Evolutionary conservation across 2,329 filamentous ascomycete genomes (phyloP), one percentile per base, ranked within the genome.

Genomic region (Blumeriella jaapii): DNA sequence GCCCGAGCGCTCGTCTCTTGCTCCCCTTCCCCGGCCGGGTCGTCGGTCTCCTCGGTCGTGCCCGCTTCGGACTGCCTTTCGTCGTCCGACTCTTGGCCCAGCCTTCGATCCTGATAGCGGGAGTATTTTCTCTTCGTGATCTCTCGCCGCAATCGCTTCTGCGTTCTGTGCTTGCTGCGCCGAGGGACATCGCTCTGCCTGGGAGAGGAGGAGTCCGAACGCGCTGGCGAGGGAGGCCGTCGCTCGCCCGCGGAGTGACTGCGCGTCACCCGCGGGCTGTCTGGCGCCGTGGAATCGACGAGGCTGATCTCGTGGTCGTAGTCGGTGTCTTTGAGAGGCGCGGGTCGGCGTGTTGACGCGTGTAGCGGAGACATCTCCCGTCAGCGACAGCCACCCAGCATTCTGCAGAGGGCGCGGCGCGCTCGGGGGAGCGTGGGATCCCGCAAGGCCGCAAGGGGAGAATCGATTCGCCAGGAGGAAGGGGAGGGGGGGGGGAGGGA

Each of bases 231-330:
- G 4, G 35, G 29, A 9, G 31, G 20, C n/a, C n/a, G n/a, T 22
- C 27, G 25, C n/a, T 16, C 24, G 18, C 38, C 40, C 8, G 28
- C 29, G 27, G 48, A 49, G n/a, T 15, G 41, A 19, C 39, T 54
- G 14, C 39, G 34, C 34, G 39, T 34, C 12, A 16, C 28, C 29
- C 18, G 20, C 9, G 34, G 39, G 15, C 32, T 31, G 16, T 31
- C 19, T 18, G 18, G 22, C 8, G 31, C 34, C 6, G 51, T 51
- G 30, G 46, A 46, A 55, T 84, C 78, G 46, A 82, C 64, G 23
- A 87, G 70, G 46, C 55, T 60, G 52, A 87, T 86, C 55, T 78
- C 75, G 57, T 83, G 80, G 50, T 80, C 75, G 52, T 78, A 79
- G 47, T 79, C 73, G 54, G 60, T 62, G 45, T 76, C 71, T 55